A percentile compares a stretch with the other conserved stretches of the same genome.
These are phyloP conservation scores for Chenopodium suecicum DNA, from an alignment of 148 eudicot genomes.

Conservation along the genomic window DNA sequence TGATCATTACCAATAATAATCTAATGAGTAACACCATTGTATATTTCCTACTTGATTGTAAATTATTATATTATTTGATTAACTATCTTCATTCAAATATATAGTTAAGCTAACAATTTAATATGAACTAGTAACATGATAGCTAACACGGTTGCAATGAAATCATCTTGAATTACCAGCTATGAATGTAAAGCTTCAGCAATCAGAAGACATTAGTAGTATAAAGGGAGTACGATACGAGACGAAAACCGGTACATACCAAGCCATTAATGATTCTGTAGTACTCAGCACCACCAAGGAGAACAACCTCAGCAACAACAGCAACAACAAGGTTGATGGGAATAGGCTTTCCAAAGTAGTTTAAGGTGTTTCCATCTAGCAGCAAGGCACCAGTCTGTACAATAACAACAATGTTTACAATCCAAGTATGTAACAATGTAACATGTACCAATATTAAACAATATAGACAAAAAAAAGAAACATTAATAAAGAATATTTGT, in stretches of 20 bases:
- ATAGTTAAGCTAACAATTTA: not conserved
- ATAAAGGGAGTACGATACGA: no score
- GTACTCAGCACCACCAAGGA: conserved; percentile 96
- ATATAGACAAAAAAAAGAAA: not conserved
- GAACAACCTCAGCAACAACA: conserved; percentile 85
- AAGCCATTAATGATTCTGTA: conserved; percentile 92
- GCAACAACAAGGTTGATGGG: conserved; percentile 82
- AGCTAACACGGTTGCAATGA: not conserved
- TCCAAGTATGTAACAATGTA: no score
- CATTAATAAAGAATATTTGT: not conserved
- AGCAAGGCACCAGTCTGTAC: conserved; percentile 91
- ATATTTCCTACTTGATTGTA: not conserved
- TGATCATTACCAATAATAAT: not conserved
- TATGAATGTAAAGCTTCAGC: not conserved
- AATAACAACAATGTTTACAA: not conserved
- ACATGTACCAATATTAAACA: no score
- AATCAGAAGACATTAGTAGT: no score
- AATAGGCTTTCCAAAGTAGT: conserved; percentile 92
- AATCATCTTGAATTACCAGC: no score
- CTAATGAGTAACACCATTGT: not conserved
- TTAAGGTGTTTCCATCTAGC: conserved; percentile 91
- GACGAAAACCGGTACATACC: conserved; percentile 34
- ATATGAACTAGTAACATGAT: not conserved
- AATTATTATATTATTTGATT: no score
- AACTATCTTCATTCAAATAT: no score